Evolutionary conservation across 495 filamentous ascomycete genomes (phyloP).

Genomic region (Penicillium mononematosum): DNA sequence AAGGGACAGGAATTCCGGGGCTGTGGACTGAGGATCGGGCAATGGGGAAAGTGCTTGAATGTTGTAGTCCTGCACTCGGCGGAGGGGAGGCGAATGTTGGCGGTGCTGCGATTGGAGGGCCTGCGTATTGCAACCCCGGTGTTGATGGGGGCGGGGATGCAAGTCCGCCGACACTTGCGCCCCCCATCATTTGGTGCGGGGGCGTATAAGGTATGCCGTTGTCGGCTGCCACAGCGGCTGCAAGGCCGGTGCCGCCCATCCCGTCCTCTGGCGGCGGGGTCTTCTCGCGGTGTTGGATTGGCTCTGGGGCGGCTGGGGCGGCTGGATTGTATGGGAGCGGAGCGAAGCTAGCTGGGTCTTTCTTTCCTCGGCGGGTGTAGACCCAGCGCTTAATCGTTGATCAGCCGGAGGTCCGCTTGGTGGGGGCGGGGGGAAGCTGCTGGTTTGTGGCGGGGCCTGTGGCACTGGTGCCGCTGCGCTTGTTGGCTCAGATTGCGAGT

Average conservation of each 20-base stretch:
- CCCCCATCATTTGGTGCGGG: conserved; percentile 31
- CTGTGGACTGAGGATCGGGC: conserved; percentile 25
- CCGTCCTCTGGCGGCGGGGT: conserved; percentile 80
- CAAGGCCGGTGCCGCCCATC: conserved; percentile 66
- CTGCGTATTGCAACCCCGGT: conserved; percentile 27
- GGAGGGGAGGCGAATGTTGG: conserved; percentile 39
- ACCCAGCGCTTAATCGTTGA: conserved; percentile 26
- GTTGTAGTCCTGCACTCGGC: conserved; percentile 35
- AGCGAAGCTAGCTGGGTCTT: conserved; percentile 51
- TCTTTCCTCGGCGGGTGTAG: conserved; percentile 28
- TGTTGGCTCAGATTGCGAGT: conserved; percentile 41
- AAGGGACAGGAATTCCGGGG: conserved; percentile 25
- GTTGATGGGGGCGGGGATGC: conserved; percentile 26
- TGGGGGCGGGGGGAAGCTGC: conserved; percentile 45
- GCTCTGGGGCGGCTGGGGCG: conserved; percentile 80
- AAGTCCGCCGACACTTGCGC: conserved; percentile 28
- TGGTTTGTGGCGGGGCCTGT: conserved; percentile 20
- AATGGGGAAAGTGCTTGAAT: conserved; percentile 28
- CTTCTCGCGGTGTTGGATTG: conserved; percentile 81
- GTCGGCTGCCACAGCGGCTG: conserved; percentile 66
- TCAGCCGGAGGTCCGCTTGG: conserved; percentile 37
- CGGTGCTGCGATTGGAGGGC: conserved; percentile 31
- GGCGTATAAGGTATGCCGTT: conserved; percentile 45
- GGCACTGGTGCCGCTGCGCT: conserved; percentile 36
- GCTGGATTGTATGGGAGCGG: conserved; percentile 91